phyloP scores from a whole-genome alignment of 371 early-diverging fungal genomes.

The Parasitella parasitica region DNA sequence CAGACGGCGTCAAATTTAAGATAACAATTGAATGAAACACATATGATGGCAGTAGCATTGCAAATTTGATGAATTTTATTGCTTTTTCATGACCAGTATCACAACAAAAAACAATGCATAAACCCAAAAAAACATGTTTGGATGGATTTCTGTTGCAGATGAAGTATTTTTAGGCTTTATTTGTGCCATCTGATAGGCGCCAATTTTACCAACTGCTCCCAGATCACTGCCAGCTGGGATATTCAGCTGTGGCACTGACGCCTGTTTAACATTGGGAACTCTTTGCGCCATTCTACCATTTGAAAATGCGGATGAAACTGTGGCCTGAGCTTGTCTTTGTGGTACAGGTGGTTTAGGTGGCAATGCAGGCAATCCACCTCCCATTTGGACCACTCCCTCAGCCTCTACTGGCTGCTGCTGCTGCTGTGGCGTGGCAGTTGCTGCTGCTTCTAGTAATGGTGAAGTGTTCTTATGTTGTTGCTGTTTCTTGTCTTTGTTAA shows the following conservation, averaged over 20 bases:
- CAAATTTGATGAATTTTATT: not conserved
- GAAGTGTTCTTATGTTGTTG: not conserved
- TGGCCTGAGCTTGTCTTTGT: not conserved
- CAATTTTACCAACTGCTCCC: slow-evolving; percentile 16
- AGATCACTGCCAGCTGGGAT: slow-evolving; percentile 15
- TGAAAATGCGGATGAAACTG: not conserved
- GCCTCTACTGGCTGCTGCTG: not conserved
- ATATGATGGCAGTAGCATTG: not conserved
- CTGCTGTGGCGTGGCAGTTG: not conserved
- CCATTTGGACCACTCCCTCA: not conserved
- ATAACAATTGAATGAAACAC: not conserved
- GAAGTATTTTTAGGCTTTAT: not conserved
- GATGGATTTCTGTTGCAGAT: not conserved
- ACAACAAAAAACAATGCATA: slow-evolving; percentile 3
- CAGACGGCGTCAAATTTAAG: not conserved
- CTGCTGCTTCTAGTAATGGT: not conserved
- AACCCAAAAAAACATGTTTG: not conserved
- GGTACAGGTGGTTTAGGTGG: slow-evolving; percentile 3
- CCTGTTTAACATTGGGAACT: slow-evolving; percentile 5
- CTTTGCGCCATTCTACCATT: not conserved
- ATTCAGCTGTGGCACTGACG: not conserved
- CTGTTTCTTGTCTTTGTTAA: not conserved
- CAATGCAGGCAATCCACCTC: slow-evolving; percentile 13
- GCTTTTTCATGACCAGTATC: not conserved
- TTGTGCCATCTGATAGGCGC: slow-evolving; percentile 15